Evolutionary conservation across 2,329 filamentous ascomycete genomes (phyloP).

Genomic region (Domatiomyces globalis): DNA sequence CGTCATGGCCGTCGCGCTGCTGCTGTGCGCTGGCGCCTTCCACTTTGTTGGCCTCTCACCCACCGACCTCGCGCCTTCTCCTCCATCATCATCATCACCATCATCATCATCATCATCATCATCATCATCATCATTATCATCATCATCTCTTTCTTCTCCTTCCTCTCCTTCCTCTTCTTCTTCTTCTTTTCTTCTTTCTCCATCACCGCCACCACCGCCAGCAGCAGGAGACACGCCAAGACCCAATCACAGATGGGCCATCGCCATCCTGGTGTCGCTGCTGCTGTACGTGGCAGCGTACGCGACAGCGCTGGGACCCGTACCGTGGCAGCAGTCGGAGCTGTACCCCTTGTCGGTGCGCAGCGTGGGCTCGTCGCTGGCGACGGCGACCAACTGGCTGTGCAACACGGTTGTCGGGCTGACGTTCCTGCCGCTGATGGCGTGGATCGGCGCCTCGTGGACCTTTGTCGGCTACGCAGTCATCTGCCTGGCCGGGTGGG

Average conservation of each 20-base stretch:
- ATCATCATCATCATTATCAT: too few species aligned
- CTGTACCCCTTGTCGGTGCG: slow-evolving; percentile 59
- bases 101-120: too few species aligned
- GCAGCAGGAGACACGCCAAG: slow-evolving; percentile 6
- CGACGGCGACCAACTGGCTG: slow-evolving; percentile 70
- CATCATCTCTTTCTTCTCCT: too few species aligned
- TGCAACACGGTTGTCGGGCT: slow-evolving; percentile 76
- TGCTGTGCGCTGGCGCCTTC: slow-evolving; percentile 61
- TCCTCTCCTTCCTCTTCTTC: slow-evolving; percentile 7
- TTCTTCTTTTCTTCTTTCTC: too few species aligned
- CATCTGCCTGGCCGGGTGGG: slow-evolving; percentile 56
- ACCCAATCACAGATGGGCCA: slow-evolving; percentile 21
- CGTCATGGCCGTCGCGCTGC: slow-evolving; percentile 62
- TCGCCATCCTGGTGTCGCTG: slow-evolving; percentile 58
- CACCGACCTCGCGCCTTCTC: slow-evolving; percentile 15
- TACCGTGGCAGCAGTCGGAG: slow-evolving; percentile 94
- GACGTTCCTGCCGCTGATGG: slow-evolving; percentile 81
- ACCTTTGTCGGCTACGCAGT: slow-evolving; percentile 70
- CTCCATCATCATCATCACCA: too few species aligned
- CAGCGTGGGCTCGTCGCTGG: slow-evolving; percentile 46
- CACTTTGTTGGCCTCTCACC: slow-evolving; percentile 40
- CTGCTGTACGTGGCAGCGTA: slow-evolving; percentile 75
- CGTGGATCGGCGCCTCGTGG: slow-evolving; percentile 53
- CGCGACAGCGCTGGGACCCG: slow-evolving; percentile 75
- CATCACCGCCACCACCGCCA: too few species aligned